Base-by-base conservation (phyloP, 441 rosid genomes). In the Iberis amara region DNA sequence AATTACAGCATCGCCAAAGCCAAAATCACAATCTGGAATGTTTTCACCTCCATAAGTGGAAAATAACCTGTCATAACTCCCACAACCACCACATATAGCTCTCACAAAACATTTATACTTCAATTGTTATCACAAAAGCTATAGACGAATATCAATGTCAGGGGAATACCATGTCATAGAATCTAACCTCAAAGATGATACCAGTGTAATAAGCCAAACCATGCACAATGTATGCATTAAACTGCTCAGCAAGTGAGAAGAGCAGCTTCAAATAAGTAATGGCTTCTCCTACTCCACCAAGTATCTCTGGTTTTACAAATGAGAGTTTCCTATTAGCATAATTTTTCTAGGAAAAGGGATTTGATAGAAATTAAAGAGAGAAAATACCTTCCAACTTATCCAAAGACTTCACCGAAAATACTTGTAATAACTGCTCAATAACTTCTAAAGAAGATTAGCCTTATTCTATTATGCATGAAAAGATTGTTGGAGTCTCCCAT, bases 161-260 rank as follows among this genome's bases (percentile, higher is more conserved):
- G 15, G 0, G 43, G 11, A 54, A 43, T 14, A 56, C 11, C 21
- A 21, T 55, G 40, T 43, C 44, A 37, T 28, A 32, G 59, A 55
- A 23, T 56, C 82, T 77, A 61, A 90, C 98, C 98, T 90, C 96
- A 8, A 90, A 90, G 39, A 90, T 96, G 44, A 87, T 77, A 47
- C 96, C 95, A 38, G 96, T 90, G 75, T 90, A 85, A 79, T 87
- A 90, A 54, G 98, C 90, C 57, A 87, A 89, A 62, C 98, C 98
- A 37, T 96, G 92, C 21, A 90, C 96, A 63, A 87, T 71, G 21
- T 96, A 90, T 59, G 95, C 95, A 70, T 90, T 95, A 79, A 90
- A 87, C 68, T 83, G 90, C 66, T 90, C 96, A 64, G 85, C 95
- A 41, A 90, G 90, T 14, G 77, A 78, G 69, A 87, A 90, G 26